These are phyloP conservation scores for Staphylotrichum tortipilum DNA, from an alignment of 495 filamentous ascomycete species.

Conservation along the genomic window DNA sequence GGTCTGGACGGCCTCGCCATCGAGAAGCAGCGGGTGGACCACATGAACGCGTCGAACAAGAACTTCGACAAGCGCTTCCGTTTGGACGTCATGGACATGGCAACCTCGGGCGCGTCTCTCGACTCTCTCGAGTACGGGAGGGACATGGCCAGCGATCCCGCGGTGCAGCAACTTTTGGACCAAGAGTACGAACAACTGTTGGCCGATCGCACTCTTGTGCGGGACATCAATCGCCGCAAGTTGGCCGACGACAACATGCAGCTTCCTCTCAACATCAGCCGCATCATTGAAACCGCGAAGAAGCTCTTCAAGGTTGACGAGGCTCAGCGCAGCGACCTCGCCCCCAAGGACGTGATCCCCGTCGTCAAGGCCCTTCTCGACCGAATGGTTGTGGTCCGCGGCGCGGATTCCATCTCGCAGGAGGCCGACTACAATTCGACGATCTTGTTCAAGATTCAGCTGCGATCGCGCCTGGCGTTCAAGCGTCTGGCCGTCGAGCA, in stretches of 20 bases:
- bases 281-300: conserved; percentile 83
- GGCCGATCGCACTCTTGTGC: conserved; percentile 65
- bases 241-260: conserved; percentile 72
- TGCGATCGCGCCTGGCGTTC: conserved; percentile 85
- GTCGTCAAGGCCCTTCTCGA: conserved; percentile 68
- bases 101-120: conserved; percentile 47
- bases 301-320: conserved; percentile 86
- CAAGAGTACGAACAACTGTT: conserved; percentile 76
- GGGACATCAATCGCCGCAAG: conserved; percentile 40
- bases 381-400: conserved; percentile 73
- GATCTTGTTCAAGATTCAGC: conserved; percentile 78
- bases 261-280: conserved; percentile 80
- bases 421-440: conserved; percentile 89
- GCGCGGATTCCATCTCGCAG: conserved; percentile 65
- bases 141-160: conserved; percentile 78
- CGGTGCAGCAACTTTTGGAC: conserved; percentile 77
- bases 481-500: conserved; percentile 78
- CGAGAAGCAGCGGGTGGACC: conserved; percentile 82
- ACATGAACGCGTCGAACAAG: conserved; percentile 63
- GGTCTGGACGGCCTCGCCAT: conserved; percentile 85
- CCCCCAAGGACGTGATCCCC: conserved; percentile 81
- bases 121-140: conserved; percentile 77
- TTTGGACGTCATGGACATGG: conserved; percentile 86
- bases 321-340: conserved; percentile 73
- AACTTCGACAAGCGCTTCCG: conserved; percentile 72